phyloP scores from a whole-genome alignment of 1,284 basidiomycete genomes.

The Boletus smithii region DNA sequence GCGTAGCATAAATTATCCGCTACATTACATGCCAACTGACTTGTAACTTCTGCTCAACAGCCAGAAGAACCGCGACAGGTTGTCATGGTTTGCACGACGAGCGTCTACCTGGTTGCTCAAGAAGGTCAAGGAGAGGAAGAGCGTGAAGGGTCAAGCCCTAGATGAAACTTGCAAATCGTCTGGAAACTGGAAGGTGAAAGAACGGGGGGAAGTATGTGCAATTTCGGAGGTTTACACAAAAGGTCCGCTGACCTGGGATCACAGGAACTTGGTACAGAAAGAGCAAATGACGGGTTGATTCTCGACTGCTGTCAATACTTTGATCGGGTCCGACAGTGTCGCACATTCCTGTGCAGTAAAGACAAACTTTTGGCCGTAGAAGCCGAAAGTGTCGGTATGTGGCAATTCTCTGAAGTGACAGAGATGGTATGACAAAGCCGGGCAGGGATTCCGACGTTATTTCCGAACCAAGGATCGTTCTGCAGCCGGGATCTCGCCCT shows the following conservation, averaged over 20 bases:
- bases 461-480: slow-evolving; percentile 24
- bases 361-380: slow-evolving; percentile 64
- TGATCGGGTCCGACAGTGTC: slow-evolving; percentile 29
- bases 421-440: slow-evolving; percentile 16
- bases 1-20: slow-evolving; percentile 20
- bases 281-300: slow-evolving; percentile 63
- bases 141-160: slow-evolving; percentile 62
- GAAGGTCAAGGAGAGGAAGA: slow-evolving; percentile 56
- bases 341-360: slow-evolving; percentile 54
- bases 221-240: neutral
- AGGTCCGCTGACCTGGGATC: slow-evolving; percentile 3
- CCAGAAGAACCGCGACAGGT: slow-evolving; percentile 56
- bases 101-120: slow-evolving; percentile 69
- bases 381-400: slow-evolving; percentile 50
- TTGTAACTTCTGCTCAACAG: slow-evolving; percentile 40
- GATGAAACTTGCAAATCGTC: slow-evolving; percentile 61
- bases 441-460: slow-evolving; percentile 32
- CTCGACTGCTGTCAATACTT: slow-evolving; percentile 71
- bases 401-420: slow-evolving; percentile 2
- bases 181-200: slow-evolving; percentile 54
- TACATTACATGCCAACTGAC: slow-evolving; percentile 5
- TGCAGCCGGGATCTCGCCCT: slow-evolving; percentile 44
- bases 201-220: slow-evolving; percentile 41
- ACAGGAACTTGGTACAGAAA: slow-evolving; percentile 30
- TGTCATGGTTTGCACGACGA: slow-evolving; percentile 65